These are phyloP conservation scores for Iris pallida DNA, from an alignment of 116 monocot species.

Conservation along the genomic window DNA sequence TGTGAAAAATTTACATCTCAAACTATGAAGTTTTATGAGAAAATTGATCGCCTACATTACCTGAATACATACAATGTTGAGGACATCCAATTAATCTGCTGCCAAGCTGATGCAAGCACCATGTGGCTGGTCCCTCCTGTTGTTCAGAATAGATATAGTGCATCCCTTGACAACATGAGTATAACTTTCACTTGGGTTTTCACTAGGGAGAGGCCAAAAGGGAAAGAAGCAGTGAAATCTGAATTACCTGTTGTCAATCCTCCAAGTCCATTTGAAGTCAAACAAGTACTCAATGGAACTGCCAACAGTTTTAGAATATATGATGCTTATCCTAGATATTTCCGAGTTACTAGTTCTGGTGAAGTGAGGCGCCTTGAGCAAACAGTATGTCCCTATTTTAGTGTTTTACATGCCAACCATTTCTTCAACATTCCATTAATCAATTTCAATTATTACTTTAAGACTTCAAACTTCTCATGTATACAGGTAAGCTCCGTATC, in stretches of 20 bases:
- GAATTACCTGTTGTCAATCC: conserved; percentile 40
- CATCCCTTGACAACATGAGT: conserved; percentile 48
- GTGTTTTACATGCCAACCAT: background rate
- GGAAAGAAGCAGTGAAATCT: conserved; percentile 89
- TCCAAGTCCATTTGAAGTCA: conserved; percentile 41
- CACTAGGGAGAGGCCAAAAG: conserved; percentile 90
- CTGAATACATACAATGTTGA: conserved; percentile 66
- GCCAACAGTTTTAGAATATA: conserved; percentile 41
- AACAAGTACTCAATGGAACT: conserved; percentile 68
- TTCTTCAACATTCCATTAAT: background rate
- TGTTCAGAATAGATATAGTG: conserved; percentile 52
- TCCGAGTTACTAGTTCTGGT: conserved; percentile 93
- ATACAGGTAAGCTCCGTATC: conserved; percentile 60
- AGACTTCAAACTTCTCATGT: conserved; percentile 1
- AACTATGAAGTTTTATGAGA: conserved; percentile 20
- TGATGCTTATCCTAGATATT: conserved; percentile 75
- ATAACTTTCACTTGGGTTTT: conserved; percentile 81
- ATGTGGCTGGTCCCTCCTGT: conserved; percentile 75
- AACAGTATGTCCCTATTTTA: conserved; percentile 44
- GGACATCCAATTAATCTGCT: conserved; percentile 95
- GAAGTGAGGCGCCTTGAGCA: conserved; percentile 79
- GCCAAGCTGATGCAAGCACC: conserved; percentile 85
- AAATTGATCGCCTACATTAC: conserved; percentile 43
- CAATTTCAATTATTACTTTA: background rate
- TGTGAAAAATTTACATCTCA: conserved; percentile 65